Base-by-base conservation (phyloP, 768 basidiomycete species). In the Galerina sulciceps region DNA sequence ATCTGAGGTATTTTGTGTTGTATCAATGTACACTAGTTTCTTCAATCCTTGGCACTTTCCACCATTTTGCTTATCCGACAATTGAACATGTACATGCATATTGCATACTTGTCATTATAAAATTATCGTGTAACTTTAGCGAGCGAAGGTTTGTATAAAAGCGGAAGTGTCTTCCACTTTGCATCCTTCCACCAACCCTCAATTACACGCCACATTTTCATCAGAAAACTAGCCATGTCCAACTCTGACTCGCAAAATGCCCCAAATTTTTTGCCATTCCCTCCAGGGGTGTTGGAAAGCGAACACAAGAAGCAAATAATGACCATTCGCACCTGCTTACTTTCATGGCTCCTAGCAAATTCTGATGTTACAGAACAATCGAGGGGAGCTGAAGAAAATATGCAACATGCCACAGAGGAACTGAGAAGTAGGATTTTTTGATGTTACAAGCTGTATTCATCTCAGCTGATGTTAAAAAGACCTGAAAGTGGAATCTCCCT, bases 1-100 rank as follows among this genome's bases (percentile, higher is more conserved):
- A 42, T 63, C 65, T 59, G 54, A 57, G 60, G 62, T 62, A 22
- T 61, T 63, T 53, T 58, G 57, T 61, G 62, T 68, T 65, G 67
- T 66, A 64, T 58, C 57, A 64, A 49, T 67, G 66, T 68, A 66
- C 57, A 67, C 63, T 67, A 64, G 62, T 65, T 65, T 53, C 58
- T 54, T 51, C 61, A 52, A 36, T 46, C 52, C 38, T 47, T 35
- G 49, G 34, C 34, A 50, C 46, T 37, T 17, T 23, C 20, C 44
- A 22, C 18, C 44, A 44, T 8, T 38, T 51, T 51, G 38, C 48
- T 46, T 31, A 46, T 49, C n/a, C 37, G 38, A n/a, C 54, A 53
- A 46, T 46, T 55, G 49, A 51, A 37, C 36, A 13, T 51, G 35
- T 51, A 40, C 17, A 38, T 49, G 13, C 35, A 31, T 23, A 31